These are phyloP conservation scores for Ceratocystis eucalypticola DNA, from an alignment of 2,329 filamentous ascomycete species.

Conservation along the genomic window DNA sequence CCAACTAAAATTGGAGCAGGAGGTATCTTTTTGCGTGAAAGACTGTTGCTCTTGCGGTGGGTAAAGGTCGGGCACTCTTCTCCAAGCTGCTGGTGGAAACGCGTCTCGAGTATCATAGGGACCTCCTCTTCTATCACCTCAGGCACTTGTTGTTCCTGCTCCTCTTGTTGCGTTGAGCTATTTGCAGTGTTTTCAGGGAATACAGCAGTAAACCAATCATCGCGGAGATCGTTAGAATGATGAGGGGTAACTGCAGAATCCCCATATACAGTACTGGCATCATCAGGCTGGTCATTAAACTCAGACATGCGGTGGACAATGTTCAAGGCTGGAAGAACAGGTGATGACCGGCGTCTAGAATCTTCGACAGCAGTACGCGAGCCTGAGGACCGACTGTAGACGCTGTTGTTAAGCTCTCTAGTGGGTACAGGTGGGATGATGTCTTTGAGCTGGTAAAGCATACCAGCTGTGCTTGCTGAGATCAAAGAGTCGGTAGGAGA, in stretches of 20 bases:
- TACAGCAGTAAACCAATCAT: conserved; percentile 22
- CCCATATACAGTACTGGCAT: conserved; percentile 35
- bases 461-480: conserved; percentile 29
- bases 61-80: conserved; percentile 48
- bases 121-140: conserved; percentile 32
- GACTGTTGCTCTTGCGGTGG: conserved; percentile 33
- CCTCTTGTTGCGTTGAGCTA: not conserved
- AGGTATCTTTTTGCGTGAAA: conserved; percentile 40
- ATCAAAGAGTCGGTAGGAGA: conserved; percentile 22
- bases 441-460: conserved; percentile 23
- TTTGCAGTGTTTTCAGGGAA: not conserved
- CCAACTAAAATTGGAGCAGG: conserved; percentile 43
- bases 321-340: conserved; percentile 33
- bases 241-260: conserved; percentile 39
- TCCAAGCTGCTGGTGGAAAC: conserved; percentile 45
- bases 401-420: not conserved
- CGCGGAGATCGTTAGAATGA: conserved; percentile 32
- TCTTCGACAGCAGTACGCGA: conserved; percentile 24
- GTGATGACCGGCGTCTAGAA: conserved; percentile 36
- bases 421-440: conserved; percentile 25
- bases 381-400: not conserved
- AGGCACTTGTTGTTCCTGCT: conserved; percentile 2
- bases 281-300: conserved; percentile 28
- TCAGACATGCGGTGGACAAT: conserved; percentile 25
- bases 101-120: conserved; percentile 9